Conservation (phyloP, 257 asterid species). For the Marsdenia floribunda region DNA sequence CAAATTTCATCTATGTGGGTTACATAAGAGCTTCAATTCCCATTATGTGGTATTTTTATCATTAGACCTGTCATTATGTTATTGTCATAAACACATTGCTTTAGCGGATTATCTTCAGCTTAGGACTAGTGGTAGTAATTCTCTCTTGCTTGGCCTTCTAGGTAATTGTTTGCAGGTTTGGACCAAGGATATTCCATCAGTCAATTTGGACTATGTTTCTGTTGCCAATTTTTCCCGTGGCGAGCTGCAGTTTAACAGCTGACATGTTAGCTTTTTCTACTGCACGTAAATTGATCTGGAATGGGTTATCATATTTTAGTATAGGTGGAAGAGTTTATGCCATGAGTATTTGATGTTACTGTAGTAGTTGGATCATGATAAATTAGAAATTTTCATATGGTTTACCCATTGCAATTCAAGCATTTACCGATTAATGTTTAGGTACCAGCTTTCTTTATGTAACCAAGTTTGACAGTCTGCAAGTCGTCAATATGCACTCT, state of each 20-base stretch:
- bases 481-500: too few species aligned
- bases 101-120: background rate
- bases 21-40: background rate
- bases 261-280: too few species aligned
- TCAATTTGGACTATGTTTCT: background rate
- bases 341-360: background rate
- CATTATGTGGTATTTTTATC: background rate
- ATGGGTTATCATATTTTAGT: background rate
- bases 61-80: background rate
- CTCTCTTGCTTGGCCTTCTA: background rate
- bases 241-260: background rate
- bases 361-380: background rate
- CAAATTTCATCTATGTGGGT: too few species aligned
- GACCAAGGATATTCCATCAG: background rate
- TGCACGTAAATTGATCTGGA: background rate
- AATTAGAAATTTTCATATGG: background rate
- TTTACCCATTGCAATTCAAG: background rate
- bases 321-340: too few species aligned
- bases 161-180: slow-evolving; percentile 8
- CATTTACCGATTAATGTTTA: background rate
- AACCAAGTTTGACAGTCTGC: background rate
- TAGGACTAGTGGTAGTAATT: background rate
- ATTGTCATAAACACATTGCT: background rate
- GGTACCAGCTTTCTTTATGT: background rate
- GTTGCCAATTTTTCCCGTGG: background rate